Conservation (phyloP, 352 stramenopile genomes). For the Phytopythium litorale region DNA sequence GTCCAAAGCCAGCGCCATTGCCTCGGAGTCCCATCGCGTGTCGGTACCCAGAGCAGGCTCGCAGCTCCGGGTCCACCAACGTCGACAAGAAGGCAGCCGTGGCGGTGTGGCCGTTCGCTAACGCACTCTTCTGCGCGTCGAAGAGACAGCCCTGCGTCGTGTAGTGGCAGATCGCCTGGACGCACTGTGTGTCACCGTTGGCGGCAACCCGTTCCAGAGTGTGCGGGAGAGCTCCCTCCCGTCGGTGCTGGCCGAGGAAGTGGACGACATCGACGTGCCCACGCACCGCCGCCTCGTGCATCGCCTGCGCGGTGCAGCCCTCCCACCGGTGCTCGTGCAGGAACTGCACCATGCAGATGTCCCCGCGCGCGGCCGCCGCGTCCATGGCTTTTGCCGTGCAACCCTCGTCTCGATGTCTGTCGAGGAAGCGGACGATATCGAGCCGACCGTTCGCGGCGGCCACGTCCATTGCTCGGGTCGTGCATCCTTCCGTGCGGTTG, state of each 20-base stretch:
- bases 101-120: conserved; percentile 22
- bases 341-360: conserved; percentile 24
- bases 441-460: conserved; percentile 33
- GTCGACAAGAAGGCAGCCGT: conserved; percentile 19
- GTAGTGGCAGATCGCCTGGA: conserved; percentile 30
- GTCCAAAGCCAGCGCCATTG: conserved; percentile 1
- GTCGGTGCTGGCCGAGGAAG: conserved; percentile 23
- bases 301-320: conserved; percentile 21
- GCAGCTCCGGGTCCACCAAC: conserved; percentile 28
- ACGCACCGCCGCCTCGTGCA: conserved; percentile 24
- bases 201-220: conserved; percentile 25
- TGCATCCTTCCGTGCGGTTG: conserved; percentile 29
- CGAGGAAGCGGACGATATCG: conserved; percentile 27
- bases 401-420: conserved; percentile 25
- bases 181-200: conserved; percentile 20
- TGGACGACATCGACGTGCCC: conserved; percentile 21
- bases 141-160: conserved; percentile 30
- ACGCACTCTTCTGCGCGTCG: conserved; percentile 22
- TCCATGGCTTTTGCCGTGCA: conserved; percentile 27
- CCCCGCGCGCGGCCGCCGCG: conserved; percentile 16
- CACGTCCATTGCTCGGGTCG: conserved; percentile 25
- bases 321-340: conserved; percentile 22
- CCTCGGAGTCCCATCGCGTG: conserved; percentile 9
- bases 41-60: conserved; percentile 18
- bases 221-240: conserved; percentile 20